These are phyloP conservation scores for Beauveria sp. DNA, from an alignment of 2,329 filamentous ascomycete species.

Conservation along the genomic window DNA sequence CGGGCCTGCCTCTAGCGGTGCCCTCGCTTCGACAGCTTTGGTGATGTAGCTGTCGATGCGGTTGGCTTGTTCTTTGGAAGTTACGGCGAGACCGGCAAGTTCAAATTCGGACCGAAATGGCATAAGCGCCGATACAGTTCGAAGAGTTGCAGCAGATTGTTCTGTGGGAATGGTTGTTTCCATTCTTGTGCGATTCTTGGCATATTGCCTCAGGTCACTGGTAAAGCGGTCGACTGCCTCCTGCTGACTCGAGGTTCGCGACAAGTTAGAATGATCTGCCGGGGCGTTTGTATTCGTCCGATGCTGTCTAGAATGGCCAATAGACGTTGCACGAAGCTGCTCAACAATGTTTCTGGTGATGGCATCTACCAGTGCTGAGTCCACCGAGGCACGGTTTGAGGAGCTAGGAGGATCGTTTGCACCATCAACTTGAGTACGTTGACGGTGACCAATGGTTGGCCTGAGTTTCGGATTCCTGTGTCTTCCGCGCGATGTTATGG, in stretches of 20 bases:
- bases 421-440: neutral
- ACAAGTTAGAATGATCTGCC: conserved; percentile 16
- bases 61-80: conserved; percentile 39
- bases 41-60: conserved; percentile 15
- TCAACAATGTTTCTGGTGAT: conserved; percentile 38
- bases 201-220: conserved; percentile 22
- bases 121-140: conserved; percentile 44
- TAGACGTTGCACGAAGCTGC: conserved; percentile 33
- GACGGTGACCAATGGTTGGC: neutral
- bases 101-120: conserved; percentile 47
- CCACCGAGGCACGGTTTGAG: conserved; percentile 25
- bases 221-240: conserved; percentile 31
- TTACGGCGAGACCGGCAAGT: conserved; percentile 48
- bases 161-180: neutral
- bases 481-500: neutral
- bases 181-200: conserved; percentile 15
- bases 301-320: conserved; percentile 14
- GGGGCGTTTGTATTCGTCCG: neutral
- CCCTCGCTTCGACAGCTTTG: conserved; percentile 12
- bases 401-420: conserved; percentile 12
- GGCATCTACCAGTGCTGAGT: conserved; percentile 35
- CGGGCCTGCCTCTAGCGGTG: conserved; percentile 3
- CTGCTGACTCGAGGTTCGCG: conserved; percentile 36
- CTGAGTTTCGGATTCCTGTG: neutral
- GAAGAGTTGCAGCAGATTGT: conserved; percentile 35